A percentile compares a stretch with the other conserved stretches of the same genome.
These are phyloP conservation scores for Hirsutella thompsonii DNA, from an alignment of 2,329 filamentous ascomycete species.

Conservation along the genomic window DNA sequence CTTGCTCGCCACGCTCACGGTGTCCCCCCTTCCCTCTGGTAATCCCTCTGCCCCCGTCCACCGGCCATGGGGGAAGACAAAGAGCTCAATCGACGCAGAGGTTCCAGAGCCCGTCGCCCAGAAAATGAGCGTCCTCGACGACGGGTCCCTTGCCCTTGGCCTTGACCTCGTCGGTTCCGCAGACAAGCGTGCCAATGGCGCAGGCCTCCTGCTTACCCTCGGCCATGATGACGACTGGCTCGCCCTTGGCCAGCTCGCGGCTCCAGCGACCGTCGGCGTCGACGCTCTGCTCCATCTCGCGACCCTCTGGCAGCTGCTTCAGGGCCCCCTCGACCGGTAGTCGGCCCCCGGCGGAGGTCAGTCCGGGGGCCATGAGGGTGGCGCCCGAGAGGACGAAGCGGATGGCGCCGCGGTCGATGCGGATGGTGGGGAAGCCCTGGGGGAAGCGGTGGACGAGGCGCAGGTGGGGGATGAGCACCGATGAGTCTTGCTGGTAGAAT, in stretches of 20 bases:
- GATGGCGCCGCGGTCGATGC: conserved; percentile 91
- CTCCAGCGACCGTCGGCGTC: conserved; percentile 44
- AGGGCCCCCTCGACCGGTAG: conserved; percentile 45
- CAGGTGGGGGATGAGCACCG: conserved; percentile 76
- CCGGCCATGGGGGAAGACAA: no score
- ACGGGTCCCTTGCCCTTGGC: conserved; percentile 88
- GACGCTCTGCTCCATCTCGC: conserved; percentile 27
- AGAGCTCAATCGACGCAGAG: conserved; percentile 35
- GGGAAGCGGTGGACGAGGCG: conserved; percentile 85
- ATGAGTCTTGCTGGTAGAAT: conserved; percentile 77
- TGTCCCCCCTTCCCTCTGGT: neutral
- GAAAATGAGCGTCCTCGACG: conserved; percentile 84
- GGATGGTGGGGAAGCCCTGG: conserved; percentile 65
- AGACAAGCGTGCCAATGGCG: conserved; percentile 71
- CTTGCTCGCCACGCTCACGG: no score
- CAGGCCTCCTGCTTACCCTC: conserved; percentile 92
- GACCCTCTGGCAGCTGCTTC: conserved; percentile 20
- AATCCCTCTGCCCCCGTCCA: no score
- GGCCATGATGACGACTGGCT: conserved; percentile 77
- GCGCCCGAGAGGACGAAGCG: conserved; percentile 91
- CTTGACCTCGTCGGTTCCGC: conserved; percentile 85
- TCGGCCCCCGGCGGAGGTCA: conserved; percentile 72
- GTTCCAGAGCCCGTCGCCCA: conserved; percentile 90
- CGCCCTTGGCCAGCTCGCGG: conserved; percentile 61
- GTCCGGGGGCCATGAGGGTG: conserved; percentile 87